Conservation (phyloP, 129 eudicot species). For the Oenanthe sinensis region DNA sequence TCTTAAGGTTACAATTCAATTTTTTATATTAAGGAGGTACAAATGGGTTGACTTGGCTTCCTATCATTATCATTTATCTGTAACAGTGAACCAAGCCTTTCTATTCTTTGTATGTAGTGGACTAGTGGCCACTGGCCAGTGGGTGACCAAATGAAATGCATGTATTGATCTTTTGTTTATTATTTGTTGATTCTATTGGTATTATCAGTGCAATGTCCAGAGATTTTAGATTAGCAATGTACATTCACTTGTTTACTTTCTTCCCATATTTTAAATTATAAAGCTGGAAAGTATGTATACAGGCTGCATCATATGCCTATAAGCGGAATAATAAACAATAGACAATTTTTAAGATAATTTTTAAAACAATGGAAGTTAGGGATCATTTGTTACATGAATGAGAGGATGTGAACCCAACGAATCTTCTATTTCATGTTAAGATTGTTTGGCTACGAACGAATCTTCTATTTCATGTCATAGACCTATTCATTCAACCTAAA, state of each 20-base stretch:
- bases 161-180: slow-evolving; percentile 1
- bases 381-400: too few relatives aligned
- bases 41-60: background rate
- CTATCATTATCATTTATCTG: background rate
- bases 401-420: too few relatives aligned
- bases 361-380: too few relatives aligned
- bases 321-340: too few relatives aligned
- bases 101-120: background rate
- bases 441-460: too few relatives aligned
- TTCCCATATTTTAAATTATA: background rate
- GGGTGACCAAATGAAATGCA: slow-evolving; percentile 3
- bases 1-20: background rate
- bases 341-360: too few relatives aligned
- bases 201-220: background rate
- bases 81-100: background rate
- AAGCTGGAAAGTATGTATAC: background rate
- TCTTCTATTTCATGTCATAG: too few relatives aligned
- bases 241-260: background rate
- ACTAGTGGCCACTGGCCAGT: too few relatives aligned
- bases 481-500: background rate
- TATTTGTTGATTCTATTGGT: background rate
- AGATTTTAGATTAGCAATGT: background rate
- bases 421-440: too few relatives aligned
- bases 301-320: background rate
- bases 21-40: background rate